Evolutionary conservation across 2,329 filamentous ascomycete genomes (phyloP).

Genomic region (Colletotrichum endophyticum): DNA sequence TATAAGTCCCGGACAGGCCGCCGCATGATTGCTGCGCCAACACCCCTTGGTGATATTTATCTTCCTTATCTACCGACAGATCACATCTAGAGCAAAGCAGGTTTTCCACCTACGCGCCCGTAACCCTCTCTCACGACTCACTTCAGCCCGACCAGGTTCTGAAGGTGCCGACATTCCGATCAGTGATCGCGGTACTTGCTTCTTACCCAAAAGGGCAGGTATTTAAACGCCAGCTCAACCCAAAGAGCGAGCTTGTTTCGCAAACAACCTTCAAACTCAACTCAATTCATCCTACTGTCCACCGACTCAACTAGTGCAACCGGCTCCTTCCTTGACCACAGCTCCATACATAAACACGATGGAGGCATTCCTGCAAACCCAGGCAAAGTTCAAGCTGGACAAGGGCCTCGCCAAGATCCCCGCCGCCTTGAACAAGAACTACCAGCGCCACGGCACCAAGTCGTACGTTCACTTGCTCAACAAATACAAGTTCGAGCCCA

Average conservation of each 20-base stretch:
- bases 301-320: not conserved
- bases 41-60: not conserved
- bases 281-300: not conserved
- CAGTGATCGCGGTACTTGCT: not conserved
- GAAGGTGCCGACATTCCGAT: not conserved
- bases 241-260: not conserved
- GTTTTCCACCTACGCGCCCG: not conserved
- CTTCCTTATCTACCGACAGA: not conserved
- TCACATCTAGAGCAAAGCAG: not conserved
- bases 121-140: not conserved
- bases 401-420: conserved; percentile 7
- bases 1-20: not conserved
- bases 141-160: not conserved
- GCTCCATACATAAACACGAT: not conserved
- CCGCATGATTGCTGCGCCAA: not conserved
- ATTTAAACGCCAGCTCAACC: not conserved
- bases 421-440: not conserved
- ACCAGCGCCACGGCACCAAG: conserved; percentile 14
- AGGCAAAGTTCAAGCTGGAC: conserved; percentile 15
- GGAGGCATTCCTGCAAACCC: conserved; percentile 2
- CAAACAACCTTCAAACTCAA: not conserved
- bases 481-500: conserved; percentile 18
- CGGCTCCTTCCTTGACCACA: not conserved
- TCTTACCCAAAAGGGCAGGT: not conserved
- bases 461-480: conserved; percentile 17